A percentile compares a stretch with the other conserved stretches of the same genome.
phyloP scores from a whole-genome alignment of 2,329 filamentous ascomycete species.

The Pyrenophora tritici-repentis region DNA sequence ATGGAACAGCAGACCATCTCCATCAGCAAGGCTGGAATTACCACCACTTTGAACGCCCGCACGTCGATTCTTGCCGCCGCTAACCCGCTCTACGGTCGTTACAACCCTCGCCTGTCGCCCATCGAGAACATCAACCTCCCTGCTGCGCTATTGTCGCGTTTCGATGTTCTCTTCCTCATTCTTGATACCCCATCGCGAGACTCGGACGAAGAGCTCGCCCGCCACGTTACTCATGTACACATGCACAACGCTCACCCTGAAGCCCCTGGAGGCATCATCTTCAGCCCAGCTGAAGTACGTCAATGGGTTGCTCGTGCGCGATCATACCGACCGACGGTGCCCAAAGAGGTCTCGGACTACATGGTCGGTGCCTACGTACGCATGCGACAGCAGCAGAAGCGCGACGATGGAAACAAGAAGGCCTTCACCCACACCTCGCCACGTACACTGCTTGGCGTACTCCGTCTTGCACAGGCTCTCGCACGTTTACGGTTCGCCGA shows the following conservation, averaged over 20 bases:
- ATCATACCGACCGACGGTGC: constrained; percentile 84
- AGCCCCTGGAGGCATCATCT: constrained; percentile 68
- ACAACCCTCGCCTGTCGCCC: constrained; percentile 95
- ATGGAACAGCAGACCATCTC: constrained; percentile 89
- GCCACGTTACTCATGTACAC: constrained; percentile 94
- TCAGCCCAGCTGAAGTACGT: constrained; percentile 89
- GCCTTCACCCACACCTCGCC: constrained; percentile 94
- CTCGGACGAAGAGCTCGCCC: constrained; percentile 87
- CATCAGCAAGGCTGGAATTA: constrained; percentile 91
- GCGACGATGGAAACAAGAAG: constrained; percentile 87
- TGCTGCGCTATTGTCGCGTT: constrained; percentile 94
- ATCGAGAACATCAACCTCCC: constrained; percentile 99
- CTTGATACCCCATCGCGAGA: constrained; percentile 92
- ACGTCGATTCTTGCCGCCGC: constrained; percentile 95
- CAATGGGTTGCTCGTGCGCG: constrained; percentile 95
- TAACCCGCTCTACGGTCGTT: constrained; percentile 95
- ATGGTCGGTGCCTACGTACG: constrained; percentile 96
- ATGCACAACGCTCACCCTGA: constrained; percentile 96
- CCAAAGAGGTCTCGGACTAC: constrained; percentile 87
- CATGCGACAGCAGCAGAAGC: constrained; percentile 88
- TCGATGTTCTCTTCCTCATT: constrained; percentile 95
- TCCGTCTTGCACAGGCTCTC: constrained; percentile 91
- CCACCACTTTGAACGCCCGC: constrained; percentile 92
- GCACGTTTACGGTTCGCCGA: constrained; percentile 88
- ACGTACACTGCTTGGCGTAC: constrained; percentile 87